Evolutionary conservation across 805 yeast genomes (phyloP), one percentile per base, ranked within the genome.

Genomic region (Ogataea zsoltii): DNA sequence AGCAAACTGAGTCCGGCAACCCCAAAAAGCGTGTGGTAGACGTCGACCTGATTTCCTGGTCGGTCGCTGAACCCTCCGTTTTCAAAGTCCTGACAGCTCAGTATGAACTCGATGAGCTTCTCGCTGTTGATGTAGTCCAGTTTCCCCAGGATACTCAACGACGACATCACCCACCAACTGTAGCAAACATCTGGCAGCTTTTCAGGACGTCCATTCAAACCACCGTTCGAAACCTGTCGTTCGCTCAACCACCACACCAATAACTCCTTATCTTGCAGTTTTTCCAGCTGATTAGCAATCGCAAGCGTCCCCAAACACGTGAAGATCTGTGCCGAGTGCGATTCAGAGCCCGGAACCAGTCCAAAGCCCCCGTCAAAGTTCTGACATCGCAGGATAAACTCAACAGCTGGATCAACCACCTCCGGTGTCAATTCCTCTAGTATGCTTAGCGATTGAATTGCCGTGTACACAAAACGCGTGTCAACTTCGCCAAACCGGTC

Each of bases 301-400:
- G 90, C 86, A 38, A 94, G 69, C 0, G 95, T 76, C 0, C 85
- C 98, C 1, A 94, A 62, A 50, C 96, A 90, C 0, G 95, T 88
- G 57, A 89, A 90, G 0, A 83, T 86, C 63, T 88, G 96, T 0
- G 97, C 97, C 1, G 96, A 84, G 65, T 94, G 99, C 37, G 92
- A 82, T 64, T 94, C 99, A 0, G 96, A 92, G 0, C 96, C 97
- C 0, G 99, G 98, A 7, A 81, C 80, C 66, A 88, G 71, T 0
- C 99, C 99, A 71, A 86, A 94, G 0, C 96, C 96, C 3, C 99
- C 99, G 62, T 94, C 99, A 61, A 89, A 92, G 63, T 94, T 94
- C 50, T 77, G 83, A 65, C 99, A 94, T 30, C 61, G 60, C 41
- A 76, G 54, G 2, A 92, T 77, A 66, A 81, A 92, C 0, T 68